Base-by-base conservation (phyloP, 257 asterid species). In the Nicotiana benthamiana region DNA sequence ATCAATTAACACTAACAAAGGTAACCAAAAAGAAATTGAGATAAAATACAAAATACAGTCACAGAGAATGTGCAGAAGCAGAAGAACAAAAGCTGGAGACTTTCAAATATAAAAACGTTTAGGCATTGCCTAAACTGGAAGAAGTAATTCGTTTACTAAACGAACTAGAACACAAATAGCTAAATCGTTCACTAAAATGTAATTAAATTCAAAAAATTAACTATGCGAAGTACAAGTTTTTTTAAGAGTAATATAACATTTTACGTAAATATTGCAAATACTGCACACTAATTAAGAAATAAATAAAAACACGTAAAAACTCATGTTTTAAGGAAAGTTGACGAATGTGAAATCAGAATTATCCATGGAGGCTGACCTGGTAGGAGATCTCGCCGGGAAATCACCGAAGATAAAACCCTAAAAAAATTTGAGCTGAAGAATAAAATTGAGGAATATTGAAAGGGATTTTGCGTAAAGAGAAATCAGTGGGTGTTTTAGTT, bases 311-410 rank as follows among this genome's bases (percentile, higher is more conserved):
- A 11, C 13, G 20, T 20, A 59, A 13, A 8, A 7, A 18, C 20
- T 6, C 30, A 22, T 43, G 36, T 28, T 27, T 11, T 26, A 18
- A 65, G 9, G 22, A 64, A 22, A 64, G 22, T 7, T 48, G 43
- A 79, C 16, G 48, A 51, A 26, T 40, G 26, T 7, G 15, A 66
- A 28, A 67, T 54, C 61, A 9, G 2, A 34, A 43, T 46, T 54
- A 34, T 28, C 61, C 2, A 53, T 13, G n/a, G 51, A n/a, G 65
- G 64, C 86, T 84, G 57, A 86, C 91, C 88, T 75, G 62, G 82
- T 79, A 81, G 84, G 85, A 80, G 89, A 83, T 88, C 86, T 83
- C 81, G 78, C 83, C 54, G 80, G 83, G 36, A 34, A 51, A 32
- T 80, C 51, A 57, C 64, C 77, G 57, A 11, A 80, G 65, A 27